Conservation (phyloP, 1,284 basidiomycete genomes). For the Ustilago cynodontis region DNA sequence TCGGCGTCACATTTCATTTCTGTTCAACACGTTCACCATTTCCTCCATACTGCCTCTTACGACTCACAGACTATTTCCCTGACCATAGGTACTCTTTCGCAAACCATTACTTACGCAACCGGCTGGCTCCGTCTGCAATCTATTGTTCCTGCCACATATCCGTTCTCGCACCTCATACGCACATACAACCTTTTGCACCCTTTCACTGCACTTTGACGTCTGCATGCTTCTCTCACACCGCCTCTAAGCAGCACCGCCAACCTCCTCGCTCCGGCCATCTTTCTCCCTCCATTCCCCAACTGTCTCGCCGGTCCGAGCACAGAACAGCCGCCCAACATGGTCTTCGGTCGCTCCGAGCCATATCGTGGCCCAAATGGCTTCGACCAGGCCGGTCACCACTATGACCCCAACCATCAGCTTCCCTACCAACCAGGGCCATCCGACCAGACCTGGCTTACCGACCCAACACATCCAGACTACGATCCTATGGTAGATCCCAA, state of each 20-base stretch:
- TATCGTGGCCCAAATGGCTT: slow-evolving; percentile 17
- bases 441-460: slow-evolving; percentile 50
- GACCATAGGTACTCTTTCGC: not conserved
- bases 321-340: slow-evolving; percentile 15
- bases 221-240: slow-evolving; percentile 7
- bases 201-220: not conserved
- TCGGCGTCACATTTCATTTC: not conserved
- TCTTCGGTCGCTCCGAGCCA: slow-evolving; percentile 34
- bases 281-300: not conserved
- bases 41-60: not conserved
- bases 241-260: not conserved
- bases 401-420: slow-evolving; percentile 53
- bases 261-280: not conserved
- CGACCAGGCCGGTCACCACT: slow-evolving; percentile 47
- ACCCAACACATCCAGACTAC: slow-evolving; percentile 64
- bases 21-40: not conserved
- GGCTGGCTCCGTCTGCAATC: slow-evolving; percentile 34
- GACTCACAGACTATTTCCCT: not conserved
- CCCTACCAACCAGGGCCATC: slow-evolving; percentile 56
- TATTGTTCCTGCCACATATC: not conserved
- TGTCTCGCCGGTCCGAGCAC: not conserved
- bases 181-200: not conserved
- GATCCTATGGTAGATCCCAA: slow-evolving; percentile 64
- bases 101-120: slow-evolving; percentile 19
- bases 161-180: not conserved